These are phyloP conservation scores for Bertia moriformis DNA, from an alignment of 2,329 filamentous ascomycete species.

Conservation along the genomic window DNA sequence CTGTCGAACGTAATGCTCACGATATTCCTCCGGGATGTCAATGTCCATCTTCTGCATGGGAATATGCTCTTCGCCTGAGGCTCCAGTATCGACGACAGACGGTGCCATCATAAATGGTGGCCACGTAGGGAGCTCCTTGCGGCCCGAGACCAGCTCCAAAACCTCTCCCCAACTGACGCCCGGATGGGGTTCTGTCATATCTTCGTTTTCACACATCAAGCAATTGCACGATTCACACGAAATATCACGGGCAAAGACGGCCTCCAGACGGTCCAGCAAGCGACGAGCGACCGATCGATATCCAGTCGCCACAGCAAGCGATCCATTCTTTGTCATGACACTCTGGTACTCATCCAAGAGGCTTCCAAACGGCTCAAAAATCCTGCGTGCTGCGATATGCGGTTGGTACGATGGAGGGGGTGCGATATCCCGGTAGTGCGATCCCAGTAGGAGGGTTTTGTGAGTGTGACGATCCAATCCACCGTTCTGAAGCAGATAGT, in stretches of 20 bases:
- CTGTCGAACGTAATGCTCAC: constrained; percentile 50
- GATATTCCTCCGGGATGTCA: constrained; percentile 50
- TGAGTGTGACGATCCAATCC: constrained; percentile 38
- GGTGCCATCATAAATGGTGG: constrained; percentile 37
- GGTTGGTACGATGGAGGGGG: neutral
- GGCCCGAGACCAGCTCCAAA: constrained; percentile 46
- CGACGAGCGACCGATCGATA: constrained; percentile 50
- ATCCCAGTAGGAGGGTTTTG: constrained; percentile 27
- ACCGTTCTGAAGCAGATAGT: constrained; percentile 50
- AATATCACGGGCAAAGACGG: constrained; percentile 54
- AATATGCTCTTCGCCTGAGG: constrained; percentile 23
- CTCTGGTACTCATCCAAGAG: constrained; percentile 45
- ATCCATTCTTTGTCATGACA: constrained; percentile 44
- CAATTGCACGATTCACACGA: constrained; percentile 46
- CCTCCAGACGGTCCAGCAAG: constrained; percentile 46
- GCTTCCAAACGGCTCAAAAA: constrained; percentile 43
- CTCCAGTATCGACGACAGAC: constrained; percentile 27
- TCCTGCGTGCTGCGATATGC: constrained; percentile 13
- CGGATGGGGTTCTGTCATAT: constrained; percentile 19
- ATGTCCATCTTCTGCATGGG: constrained; percentile 50
- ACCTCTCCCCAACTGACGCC: constrained; percentile 58
- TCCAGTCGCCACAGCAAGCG: constrained; percentile 49
- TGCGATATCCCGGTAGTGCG: neutral
- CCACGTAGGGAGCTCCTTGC: constrained; percentile 46
- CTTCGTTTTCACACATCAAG: constrained; percentile 38